Percentiles rank a stretch among this genome's conserved stretches.
Conservation (phyloP, 2,329 filamentous ascomycete species). For the Phyllosticta citribraziliensis region DNA sequence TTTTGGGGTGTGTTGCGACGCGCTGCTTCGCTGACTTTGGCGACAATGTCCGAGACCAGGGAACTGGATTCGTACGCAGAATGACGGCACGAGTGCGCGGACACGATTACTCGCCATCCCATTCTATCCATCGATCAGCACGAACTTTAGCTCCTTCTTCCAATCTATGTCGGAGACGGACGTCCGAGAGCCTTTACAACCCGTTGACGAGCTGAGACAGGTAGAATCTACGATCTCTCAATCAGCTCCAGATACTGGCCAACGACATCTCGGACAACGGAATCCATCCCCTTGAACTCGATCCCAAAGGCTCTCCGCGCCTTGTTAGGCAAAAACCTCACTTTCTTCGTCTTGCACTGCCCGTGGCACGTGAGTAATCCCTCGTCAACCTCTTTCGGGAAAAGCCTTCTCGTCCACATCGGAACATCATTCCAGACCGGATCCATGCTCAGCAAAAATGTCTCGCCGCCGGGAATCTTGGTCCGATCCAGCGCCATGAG, state of each 20-base stretch:
- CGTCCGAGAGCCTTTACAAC: neutral
- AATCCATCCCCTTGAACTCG: neutral
- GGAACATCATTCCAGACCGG: conserved; percentile 1
- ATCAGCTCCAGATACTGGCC: neutral
- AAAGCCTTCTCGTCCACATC: neutral
- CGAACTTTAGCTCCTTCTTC: too few species aligned
- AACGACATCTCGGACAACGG: neutral
- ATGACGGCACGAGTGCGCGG: too few species aligned
- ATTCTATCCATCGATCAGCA: too few species aligned
- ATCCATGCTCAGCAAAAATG: neutral
- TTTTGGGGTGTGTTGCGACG: neutral
- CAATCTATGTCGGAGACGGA: too few species aligned
- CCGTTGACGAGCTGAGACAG: neutral
- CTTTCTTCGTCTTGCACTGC: neutral
- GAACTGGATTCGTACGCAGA: too few species aligned
- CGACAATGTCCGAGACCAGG: too few species aligned
- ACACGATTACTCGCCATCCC: too few species aligned
- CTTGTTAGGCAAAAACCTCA: neutral
- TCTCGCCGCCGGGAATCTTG: neutral
- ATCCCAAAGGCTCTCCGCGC: neutral
- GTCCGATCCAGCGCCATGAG: conserved; percentile 8
- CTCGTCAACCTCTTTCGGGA: conserved; percentile 1
- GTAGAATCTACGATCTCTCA: neutral
- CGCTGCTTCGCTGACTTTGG: too few species aligned
- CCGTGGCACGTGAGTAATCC: conserved; percentile 8